phyloP scores from a whole-genome alignment of 2,329 filamentous ascomycete genomes.

The Penicillium crustosum region DNA sequence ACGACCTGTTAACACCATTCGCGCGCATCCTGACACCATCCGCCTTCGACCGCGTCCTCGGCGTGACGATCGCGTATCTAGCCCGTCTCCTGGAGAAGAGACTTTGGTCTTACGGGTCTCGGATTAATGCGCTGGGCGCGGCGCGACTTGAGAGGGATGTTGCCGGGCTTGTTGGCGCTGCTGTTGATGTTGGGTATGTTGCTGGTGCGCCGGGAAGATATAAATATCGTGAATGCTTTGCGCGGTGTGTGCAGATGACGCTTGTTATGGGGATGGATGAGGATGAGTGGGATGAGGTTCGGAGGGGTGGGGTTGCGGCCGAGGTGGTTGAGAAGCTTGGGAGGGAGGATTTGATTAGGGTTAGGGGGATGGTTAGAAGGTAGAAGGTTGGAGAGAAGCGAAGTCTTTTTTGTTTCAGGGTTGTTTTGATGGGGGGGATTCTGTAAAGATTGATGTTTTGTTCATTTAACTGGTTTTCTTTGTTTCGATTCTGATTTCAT shows the following conservation, averaged over 20 bases:
- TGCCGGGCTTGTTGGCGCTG: constrained; percentile 63
- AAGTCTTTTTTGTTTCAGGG: not conserved
- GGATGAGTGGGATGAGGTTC: constrained; percentile 86
- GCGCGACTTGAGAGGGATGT: constrained; percentile 83
- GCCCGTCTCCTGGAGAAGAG: constrained; percentile 81
- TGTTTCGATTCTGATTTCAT: no score
- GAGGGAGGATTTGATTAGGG: constrained; percentile 70
- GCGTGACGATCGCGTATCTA: constrained; percentile 71
- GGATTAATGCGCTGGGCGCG: constrained; percentile 77
- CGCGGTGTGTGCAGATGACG: constrained; percentile 73
- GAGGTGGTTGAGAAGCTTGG: constrained; percentile 64
- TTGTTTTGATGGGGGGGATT: not conserved
- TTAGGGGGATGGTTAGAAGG: constrained; percentile 65
- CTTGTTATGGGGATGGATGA: constrained; percentile 93
- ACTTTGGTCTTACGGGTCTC: constrained; percentile 75
- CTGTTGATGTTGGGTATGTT: constrained; percentile 41
- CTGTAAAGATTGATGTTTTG: not conserved
- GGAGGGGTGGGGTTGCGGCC: constrained; percentile 47
- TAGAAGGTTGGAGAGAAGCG: constrained; percentile 7
- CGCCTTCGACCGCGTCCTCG: constrained; percentile 74
- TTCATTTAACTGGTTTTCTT: not conserved
- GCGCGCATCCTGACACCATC: constrained; percentile 77
- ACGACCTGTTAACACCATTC: constrained; percentile 78
- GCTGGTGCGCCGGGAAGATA: constrained; percentile 58
- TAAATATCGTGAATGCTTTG: constrained; percentile 73